These are phyloP conservation scores for Microthyrium microscopicum DNA, from an alignment of 2,329 filamentous ascomycete species.

Conservation along the genomic window DNA sequence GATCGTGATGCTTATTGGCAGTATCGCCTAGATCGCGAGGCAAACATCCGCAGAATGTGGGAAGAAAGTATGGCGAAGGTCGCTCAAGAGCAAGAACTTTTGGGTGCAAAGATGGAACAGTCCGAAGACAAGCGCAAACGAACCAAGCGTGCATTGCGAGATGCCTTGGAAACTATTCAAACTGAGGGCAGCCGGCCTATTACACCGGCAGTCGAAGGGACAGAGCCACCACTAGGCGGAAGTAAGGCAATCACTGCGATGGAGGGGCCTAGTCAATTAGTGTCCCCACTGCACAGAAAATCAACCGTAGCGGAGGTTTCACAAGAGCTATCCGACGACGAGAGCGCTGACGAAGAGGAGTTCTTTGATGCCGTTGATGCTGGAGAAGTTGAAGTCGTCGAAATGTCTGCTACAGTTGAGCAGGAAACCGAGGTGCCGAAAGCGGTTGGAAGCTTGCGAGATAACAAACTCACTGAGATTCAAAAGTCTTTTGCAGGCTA, in stretches of 20 bases:
- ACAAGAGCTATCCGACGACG: slow-evolving; percentile 49
- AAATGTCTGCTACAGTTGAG: slow-evolving; percentile 33
- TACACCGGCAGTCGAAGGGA: slow-evolving; percentile 10
- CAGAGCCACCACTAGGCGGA: slow-evolving; percentile 4
- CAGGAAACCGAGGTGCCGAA: slow-evolving; percentile 12
- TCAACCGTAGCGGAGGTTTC: slow-evolving; percentile 53
- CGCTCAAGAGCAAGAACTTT: slow-evolving; percentile 81
- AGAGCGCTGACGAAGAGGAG: slow-evolving; percentile 72
- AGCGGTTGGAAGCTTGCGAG: slow-evolving; percentile 12
- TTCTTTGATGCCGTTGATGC: slow-evolving; percentile 96
- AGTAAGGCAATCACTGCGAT: slow-evolving; percentile 11
- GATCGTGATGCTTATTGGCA: slow-evolving; percentile 97
- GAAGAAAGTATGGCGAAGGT: slow-evolving; percentile 98
- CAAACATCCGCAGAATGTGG: slow-evolving; percentile 88
- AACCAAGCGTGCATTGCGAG: slow-evolving; percentile 76
- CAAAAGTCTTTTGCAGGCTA: slow-evolving; percentile 72
- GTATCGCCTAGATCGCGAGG: slow-evolving; percentile 79
- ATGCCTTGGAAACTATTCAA: slow-evolving; percentile 51
- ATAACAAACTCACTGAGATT: slow-evolving; percentile 42
- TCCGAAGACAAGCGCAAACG: slow-evolving; percentile 78
- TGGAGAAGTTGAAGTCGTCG: slow-evolving; percentile 69
- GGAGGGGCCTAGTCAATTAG: slow-evolving; percentile 10
- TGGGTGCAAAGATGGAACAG: slow-evolving; percentile 76
- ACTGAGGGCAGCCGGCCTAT: slow-evolving; percentile 11
- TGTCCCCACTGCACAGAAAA: slow-evolving; percentile 32